phyloP scores from a whole-genome alignment of 352 stramenopile genomes.

The Phytophthora agathidicida region DNA sequence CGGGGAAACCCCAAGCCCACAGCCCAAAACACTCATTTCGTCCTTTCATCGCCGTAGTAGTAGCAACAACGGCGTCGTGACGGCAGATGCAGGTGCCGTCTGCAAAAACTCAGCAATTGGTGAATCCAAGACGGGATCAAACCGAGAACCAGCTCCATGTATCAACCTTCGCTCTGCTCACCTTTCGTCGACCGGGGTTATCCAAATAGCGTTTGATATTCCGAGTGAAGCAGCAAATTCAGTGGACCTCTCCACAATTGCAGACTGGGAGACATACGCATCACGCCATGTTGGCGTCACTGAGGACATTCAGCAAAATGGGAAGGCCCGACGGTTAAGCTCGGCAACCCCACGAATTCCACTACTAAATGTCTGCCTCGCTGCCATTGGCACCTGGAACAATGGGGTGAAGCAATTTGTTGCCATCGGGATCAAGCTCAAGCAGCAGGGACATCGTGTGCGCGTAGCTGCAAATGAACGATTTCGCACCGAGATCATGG shows the following conservation, averaged over 20 bases:
- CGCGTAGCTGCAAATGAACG: slow-evolving; percentile 76
- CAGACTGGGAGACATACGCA: slow-evolving; percentile 28
- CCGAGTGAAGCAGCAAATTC: slow-evolving; percentile 22
- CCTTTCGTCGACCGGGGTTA: slow-evolving; percentile 11
- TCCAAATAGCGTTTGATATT: slow-evolving; percentile 25
- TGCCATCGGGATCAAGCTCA: slow-evolving; percentile 60
- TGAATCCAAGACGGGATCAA: background rate
- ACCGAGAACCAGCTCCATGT: background rate
- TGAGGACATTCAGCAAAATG: slow-evolving; percentile 24
- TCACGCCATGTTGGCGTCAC: slow-evolving; percentile 8
- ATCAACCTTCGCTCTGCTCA: slow-evolving; percentile 15
- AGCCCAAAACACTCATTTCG: background rate
- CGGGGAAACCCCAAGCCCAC: background rate
- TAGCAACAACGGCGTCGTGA: slow-evolving; percentile 1
- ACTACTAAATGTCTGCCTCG: slow-evolving; percentile 47
- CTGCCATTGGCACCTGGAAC: slow-evolving; percentile 48
- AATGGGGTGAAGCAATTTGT: slow-evolving; percentile 64
- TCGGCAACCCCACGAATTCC: slow-evolving; percentile 10
- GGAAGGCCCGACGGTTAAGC: background rate
- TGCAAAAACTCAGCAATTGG: background rate
- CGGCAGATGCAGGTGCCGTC: background rate
- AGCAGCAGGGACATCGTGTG: slow-evolving; percentile 76
- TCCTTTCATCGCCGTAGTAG: slow-evolving; percentile 13
- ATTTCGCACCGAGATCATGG: slow-evolving; percentile 62
- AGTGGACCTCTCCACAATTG: slow-evolving; percentile 13